These are phyloP conservation scores for Paramyrothecium sp. DNA, from an alignment of 2,329 filamentous ascomycete species.

Conservation along the genomic window DNA sequence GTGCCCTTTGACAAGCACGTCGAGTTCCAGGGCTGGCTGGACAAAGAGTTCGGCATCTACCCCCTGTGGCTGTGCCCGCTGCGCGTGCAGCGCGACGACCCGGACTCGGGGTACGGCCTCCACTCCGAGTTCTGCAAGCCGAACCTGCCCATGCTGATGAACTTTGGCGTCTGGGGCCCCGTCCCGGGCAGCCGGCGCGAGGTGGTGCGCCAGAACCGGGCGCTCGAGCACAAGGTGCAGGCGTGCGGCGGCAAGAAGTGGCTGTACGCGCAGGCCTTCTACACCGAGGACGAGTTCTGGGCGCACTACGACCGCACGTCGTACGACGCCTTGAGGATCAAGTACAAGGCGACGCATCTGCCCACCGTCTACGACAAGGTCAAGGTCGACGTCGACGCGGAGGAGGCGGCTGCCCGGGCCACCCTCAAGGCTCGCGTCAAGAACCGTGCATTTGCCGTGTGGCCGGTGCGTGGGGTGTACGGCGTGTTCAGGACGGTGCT, in stretches of 20 bases:
- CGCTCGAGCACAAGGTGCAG: constrained; percentile 57
- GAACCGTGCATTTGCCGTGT: constrained; percentile 27
- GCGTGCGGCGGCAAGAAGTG: constrained; percentile 66
- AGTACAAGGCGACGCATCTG: constrained; percentile 58
- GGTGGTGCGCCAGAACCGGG: constrained; percentile 55
- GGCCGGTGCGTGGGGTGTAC: constrained; percentile 44
- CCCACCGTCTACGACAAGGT: constrained; percentile 70
- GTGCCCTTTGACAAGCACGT: constrained; percentile 41
- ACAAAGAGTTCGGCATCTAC: constrained; percentile 44
- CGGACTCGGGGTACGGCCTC: constrained; percentile 42
- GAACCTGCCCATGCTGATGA: constrained; percentile 44
- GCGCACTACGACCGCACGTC: constrained; percentile 56
- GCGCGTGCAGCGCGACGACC: constrained; percentile 38
- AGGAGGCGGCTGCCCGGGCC: constrained; percentile 18
- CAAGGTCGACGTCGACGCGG: constrained; percentile 42
- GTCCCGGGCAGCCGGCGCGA: constrained; percentile 37
- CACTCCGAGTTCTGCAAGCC: constrained; percentile 44
- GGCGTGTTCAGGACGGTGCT: constrained; percentile 43
- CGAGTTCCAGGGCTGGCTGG: constrained; percentile 48
- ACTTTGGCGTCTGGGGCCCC: constrained; percentile 64
- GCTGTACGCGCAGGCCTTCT: constrained; percentile 69
- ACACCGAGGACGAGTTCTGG: constrained; percentile 69
- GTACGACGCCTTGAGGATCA: constrained; percentile 57
- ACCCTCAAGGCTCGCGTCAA: constrained; percentile 30
- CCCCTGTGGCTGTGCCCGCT: constrained; percentile 58